Base-by-base conservation (phyloP, 129 eudicot genomes). In the Mikania micrantha region DNA sequence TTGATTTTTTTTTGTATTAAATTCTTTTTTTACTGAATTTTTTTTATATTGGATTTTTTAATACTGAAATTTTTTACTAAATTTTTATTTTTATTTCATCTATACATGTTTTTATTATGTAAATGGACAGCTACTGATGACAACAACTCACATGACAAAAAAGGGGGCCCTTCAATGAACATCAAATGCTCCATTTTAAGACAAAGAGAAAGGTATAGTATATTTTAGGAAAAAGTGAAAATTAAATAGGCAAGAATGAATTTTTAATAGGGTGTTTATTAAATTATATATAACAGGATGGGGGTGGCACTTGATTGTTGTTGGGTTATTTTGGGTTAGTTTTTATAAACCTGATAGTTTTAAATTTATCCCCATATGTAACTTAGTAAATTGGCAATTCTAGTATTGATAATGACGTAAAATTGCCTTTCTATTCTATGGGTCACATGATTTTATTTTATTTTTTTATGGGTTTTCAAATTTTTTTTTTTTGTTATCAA, bases 111-210 rank as follows among this genome's bases (percentile, higher is more conserved):
- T 64, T 11, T 60, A 35, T 52, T 24, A 39, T 60, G 1, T 40
- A 22, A 32, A 29, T 53, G 66, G 25, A 67, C 84, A 83, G 96
- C 35, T 81, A 62, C 54, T 63, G 44, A 27, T 65, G 70, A 91
- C 79, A 52, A 74, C 87, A 60, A 74, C 83, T 47, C 85, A 90
- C 59, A 40, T 60, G 60, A 81, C 84, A 28, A 73, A 74, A 80
- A 84, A 78, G 82, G 32, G 77, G 73, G 74, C 53, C 9, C 90
- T 90, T 22, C 78, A 69, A 17, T 65, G 97, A 77, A 64, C 95
- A 9, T 75, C 79, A 32, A 84, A 85, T 1, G 95, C 95, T 39
- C 97, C 97, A 45, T 84, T 90, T 84, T 90, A 74, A 90, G 83
- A 41, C 56, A 71, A 29, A 4, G 61, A 42, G 29, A 64, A n/a